A percentile compares a stretch with the other conserved stretches of the same genome.
These are phyloP conservation scores for Cryptosporidium meleagridis DNA, from an alignment of 169 alveolate genomes.

Conservation along the genomic window DNA sequence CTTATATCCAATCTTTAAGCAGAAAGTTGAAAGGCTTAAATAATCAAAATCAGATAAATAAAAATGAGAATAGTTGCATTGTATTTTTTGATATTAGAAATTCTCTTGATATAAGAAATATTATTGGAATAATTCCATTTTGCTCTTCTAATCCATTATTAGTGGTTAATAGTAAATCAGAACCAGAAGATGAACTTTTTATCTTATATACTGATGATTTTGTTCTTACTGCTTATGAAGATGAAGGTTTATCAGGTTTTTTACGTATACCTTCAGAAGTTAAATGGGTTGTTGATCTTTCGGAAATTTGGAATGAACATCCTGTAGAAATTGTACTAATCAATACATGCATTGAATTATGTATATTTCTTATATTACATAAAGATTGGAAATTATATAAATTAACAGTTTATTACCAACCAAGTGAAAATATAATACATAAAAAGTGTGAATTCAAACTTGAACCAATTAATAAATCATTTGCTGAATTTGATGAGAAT, in stretches of 20 bases:
- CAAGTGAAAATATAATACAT: neutral
- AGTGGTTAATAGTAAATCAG: constrained; percentile 4
- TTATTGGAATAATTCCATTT: constrained; percentile 60
- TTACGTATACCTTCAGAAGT: neutral
- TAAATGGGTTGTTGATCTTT: constrained; percentile 54
- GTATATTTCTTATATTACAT: constrained; percentile 3
- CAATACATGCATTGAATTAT: neutral
- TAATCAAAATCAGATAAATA: neutral
- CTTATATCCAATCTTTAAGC: constrained; percentile 4
- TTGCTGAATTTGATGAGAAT: neutral
- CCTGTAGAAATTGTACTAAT: constrained; percentile 50
- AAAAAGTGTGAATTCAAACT: constrained; percentile 34
- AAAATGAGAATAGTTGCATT: constrained; percentile 7
- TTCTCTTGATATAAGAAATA: constrained; percentile 46
- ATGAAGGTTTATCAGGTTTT: neutral
- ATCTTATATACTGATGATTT: constrained; percentile 28
- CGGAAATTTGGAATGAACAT: constrained; percentile 26
- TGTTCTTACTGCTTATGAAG: constrained; percentile 23
- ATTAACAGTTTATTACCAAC: constrained; percentile 24
- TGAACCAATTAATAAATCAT: neutral
- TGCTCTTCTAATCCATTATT: constrained; percentile 44
- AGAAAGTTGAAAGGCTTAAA: neutral
- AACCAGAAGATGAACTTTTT: neutral
- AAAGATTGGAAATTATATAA: constrained; percentile 8
- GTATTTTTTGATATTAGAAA: constrained; percentile 66